Conservation (phyloP, 371 early-diverging fungal species). For the Mucor indicus region DNA sequence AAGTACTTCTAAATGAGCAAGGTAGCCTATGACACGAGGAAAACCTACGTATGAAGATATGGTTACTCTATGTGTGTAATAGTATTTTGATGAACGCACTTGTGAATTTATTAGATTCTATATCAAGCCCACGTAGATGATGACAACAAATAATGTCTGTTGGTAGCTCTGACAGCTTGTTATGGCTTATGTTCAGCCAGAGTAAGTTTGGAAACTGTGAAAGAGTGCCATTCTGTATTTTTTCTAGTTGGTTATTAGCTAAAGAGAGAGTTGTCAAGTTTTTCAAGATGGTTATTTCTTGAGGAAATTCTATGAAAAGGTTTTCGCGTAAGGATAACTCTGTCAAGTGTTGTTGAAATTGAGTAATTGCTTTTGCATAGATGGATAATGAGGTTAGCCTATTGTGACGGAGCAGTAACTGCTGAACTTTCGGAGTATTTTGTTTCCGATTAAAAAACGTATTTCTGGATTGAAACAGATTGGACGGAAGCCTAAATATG, state of each 20-base stretch:
- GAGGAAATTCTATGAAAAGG: constrained; percentile 45
- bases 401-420: constrained; percentile 20
- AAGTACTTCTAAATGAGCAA: constrained; percentile 33
- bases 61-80: too few species aligned
- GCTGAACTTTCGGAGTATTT: constrained; percentile 5
- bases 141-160: constrained; percentile 47
- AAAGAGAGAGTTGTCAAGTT: constrained; percentile 65
- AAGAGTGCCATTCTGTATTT: constrained; percentile 18
- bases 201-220: constrained; percentile 19
- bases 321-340: constrained; percentile 52
- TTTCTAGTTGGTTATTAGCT: constrained; percentile 53
- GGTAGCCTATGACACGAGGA: constrained; percentile 45
- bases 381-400: constrained; percentile 7
- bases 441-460: constrained; percentile 12
- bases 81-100: too few species aligned
- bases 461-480: constrained; percentile 9
- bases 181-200: constrained; percentile 33
- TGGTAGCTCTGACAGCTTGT: constrained; percentile 40
- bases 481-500: constrained; percentile 14
- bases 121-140: constrained; percentile 59
- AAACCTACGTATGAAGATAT: constrained; percentile 22
- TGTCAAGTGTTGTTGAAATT: constrained; percentile 14
- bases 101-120: constrained; percentile 57
- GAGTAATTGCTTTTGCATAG: constrained; percentile 13
- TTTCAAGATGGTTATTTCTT: constrained; percentile 49